These are phyloP conservation scores for Colletotrichum acutatum DNA, from an alignment of 2,329 filamentous ascomycete genomes.

Conservation along the genomic window DNA sequence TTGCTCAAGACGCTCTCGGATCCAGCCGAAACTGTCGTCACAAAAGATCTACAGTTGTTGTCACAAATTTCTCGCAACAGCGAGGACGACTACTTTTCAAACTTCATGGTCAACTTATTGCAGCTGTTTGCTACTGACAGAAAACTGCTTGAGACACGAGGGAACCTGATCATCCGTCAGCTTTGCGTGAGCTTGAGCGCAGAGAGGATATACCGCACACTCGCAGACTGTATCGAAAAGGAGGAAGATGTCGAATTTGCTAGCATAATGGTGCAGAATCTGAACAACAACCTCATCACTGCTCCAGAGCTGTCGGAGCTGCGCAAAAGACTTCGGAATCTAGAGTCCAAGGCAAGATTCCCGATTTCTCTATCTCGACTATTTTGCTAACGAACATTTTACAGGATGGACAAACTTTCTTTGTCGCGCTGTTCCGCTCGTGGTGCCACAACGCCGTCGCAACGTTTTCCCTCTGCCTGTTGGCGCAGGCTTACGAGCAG, in stretches of 20 bases:
- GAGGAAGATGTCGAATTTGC: conserved; percentile 99
- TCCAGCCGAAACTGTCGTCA: conserved; percentile 94
- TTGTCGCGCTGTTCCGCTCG: conserved; percentile 91
- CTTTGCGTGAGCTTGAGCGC: conserved; percentile 92
- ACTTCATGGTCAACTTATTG: conserved; percentile 96
- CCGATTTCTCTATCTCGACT: neutral
- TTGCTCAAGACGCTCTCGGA: conserved; percentile 96
- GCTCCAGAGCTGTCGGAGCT: conserved; percentile 93
- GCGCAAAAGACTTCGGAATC: conserved; percentile 87
- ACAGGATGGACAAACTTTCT: conserved; percentile 93
- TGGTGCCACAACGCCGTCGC: conserved; percentile 99
- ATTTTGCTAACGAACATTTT: conserved; percentile 14
- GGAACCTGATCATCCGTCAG: conserved; percentile 96
- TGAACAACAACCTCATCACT: conserved; percentile 99
- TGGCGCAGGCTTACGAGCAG: conserved; percentile 98
- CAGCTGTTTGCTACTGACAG: conserved; percentile 96
- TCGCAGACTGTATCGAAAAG: conserved; percentile 96
- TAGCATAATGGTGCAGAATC: conserved; percentile 98
- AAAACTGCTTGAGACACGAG: conserved; percentile 87
- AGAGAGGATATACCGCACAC: conserved; percentile 92
- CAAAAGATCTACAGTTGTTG: conserved; percentile 89
- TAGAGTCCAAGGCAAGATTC: conserved; percentile 79
- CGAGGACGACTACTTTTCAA: conserved; percentile 96
- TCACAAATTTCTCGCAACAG: conserved; percentile 97
- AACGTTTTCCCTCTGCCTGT: conserved; percentile 93